Conservation (phyloP, 371 early-diverging fungal genomes). For the Actinomortierella wolfii region DNA sequence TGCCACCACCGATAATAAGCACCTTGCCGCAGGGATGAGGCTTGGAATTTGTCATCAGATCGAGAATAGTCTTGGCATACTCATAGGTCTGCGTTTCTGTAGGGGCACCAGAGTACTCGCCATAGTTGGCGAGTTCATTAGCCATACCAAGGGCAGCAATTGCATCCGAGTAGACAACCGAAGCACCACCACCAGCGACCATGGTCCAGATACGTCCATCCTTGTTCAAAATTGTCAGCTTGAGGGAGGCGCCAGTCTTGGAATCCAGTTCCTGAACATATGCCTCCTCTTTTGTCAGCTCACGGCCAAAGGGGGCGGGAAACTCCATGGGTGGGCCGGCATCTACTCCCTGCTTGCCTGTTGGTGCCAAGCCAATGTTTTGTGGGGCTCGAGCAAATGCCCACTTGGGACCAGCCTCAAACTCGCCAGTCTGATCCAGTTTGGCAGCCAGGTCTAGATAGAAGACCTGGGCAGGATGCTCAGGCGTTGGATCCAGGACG, state of each 20-base stretch:
- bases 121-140: constrained; percentile 94
- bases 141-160: constrained; percentile 94
- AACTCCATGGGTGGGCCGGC: constrained; percentile 89
- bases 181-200: constrained; percentile 98
- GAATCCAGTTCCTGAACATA: constrained; percentile 94
- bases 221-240: constrained; percentile 91
- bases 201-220: constrained; percentile 96
- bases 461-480: constrained; percentile 67
- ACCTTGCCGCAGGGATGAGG: constrained; percentile 86
- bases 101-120: constrained; percentile 97
- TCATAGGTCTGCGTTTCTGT: constrained; percentile 96
- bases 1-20: constrained; percentile 96
- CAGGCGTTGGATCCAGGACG: constrained; percentile 66
- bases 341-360: constrained; percentile 54
- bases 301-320: constrained; percentile 96
- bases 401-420: constrained; percentile 90
- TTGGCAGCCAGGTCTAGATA: constrained; percentile 95
- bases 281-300: constrained; percentile 91
- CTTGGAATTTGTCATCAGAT: constrained; percentile 89
- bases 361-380: constrained; percentile 49
- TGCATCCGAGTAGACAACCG: constrained; percentile 92
- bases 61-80: constrained; percentile 94
- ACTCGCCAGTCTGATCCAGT: constrained; percentile 96
- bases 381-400: constrained; percentile 69
- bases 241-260: constrained; percentile 95